Base-by-base conservation (phyloP, 345 rosid genomes). In the Brassica juncea region DNA sequence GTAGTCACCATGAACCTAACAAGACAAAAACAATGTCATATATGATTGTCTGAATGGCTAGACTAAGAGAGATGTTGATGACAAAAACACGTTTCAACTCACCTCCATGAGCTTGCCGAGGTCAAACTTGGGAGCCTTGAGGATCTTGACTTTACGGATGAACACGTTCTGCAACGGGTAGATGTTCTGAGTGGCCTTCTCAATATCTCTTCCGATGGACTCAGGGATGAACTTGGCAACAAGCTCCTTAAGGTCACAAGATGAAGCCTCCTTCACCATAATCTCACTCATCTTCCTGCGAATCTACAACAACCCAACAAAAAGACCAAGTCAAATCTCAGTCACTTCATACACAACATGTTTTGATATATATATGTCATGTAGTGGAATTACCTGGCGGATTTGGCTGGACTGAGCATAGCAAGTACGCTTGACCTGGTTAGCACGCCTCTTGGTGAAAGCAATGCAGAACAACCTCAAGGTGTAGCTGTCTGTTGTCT, bases 361-460 rank as follows among this genome's bases (percentile, higher is more conserved):
- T 11, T 47, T 47, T 47, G 1, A 47, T 14, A 47, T 1, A 47
- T 47, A 7, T 14, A 47, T 1, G 55, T 12, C 1, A 6, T 4
- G 44, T 11, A 1, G 25, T 28, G 15, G 2, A n/a, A 19, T 47
- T 34, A 81, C 81, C 93, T 90, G 97, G 59, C 92, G 82, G 39
- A 95, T 86, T 81, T 95, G 98, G 82, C 99, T 94, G 81, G 98
- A 84, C 49, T 94, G 99, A 0, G 99, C 97, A 84, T 94, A 94
- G 27, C 97, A 87, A 10, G 98, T 94, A 82, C 99, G 88, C 89
- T 94, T 92, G 30, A 93, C 89, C 79, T 95, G 97, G 85, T 95
- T 95, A 30, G 90, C 86, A 69, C 94, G 91, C 62, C 99, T 95
- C 89, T 88, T 90, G 8, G 96, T 93, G 87, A 95, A 94, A 19